Evolutionary conservation across 2,329 filamentous ascomycete genomes (phyloP), one percentile per base, ranked within the genome.

Genomic region (Colletotrichum limetticola): DNA sequence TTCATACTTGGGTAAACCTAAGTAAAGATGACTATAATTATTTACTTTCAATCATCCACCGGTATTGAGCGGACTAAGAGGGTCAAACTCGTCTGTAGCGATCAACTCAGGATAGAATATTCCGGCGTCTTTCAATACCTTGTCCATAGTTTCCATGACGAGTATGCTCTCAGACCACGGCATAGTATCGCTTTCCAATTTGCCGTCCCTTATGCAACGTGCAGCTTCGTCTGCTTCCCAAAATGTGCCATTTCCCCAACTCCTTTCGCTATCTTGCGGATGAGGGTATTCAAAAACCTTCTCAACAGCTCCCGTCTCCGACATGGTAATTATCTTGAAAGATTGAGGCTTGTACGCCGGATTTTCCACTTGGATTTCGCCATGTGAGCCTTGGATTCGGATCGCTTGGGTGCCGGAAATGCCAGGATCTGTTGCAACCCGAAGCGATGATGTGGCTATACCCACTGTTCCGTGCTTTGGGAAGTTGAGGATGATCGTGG

Each of bases 211-310:
- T 64, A 97, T 80, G 75, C 93, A 94, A 56, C 91, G 87, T 30
- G 92, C 94, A 75, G 90, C 92, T 85, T 95, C 94, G 80, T 95
- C 94, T 1, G 94, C 94, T 81, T 95, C 93, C 92, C 92, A 96
- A 83, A 94, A 96, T 93, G 97, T 97, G 58, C 94, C 95, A 75
- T 94, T 92, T 6, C 94, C 94, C 83, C 85, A 87, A 74, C 77
- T 76, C 16, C 83, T 83, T 78, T 28, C 85, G 82, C 74, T 82
- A 77, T 90, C 88, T 66, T 80, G 79, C 55, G 89, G 89, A 58
- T 89, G 86, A 12, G 87, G 86, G 78, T 85, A 88, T 75, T 89
- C 84, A 58, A 90, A 83, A 16, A 86, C 81, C 76, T 89, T 86
- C 24, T 85, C 80, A 55, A 85, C 83, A 58, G 85, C 83, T 61